Base-by-base conservation (phyloP, 1,284 basidiomycete species). In the Trametes pubescens region DNA sequence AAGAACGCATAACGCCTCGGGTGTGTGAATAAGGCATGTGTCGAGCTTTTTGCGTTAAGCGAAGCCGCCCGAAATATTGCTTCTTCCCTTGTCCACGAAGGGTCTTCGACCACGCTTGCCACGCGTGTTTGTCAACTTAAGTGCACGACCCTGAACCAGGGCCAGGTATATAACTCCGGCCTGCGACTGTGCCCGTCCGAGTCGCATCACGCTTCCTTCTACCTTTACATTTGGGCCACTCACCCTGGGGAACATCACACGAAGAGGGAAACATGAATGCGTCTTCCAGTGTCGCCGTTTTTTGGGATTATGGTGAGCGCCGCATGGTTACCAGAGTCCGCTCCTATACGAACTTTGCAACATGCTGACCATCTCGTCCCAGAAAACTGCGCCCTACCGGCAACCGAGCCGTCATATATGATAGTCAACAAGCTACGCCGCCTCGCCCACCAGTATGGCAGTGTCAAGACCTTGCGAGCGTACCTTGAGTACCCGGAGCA, bases 291-390 rank as follows among this genome's bases (percentile, higher is more conserved):
- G 84, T 86, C 35, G 85, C 83, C 40, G 79, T 89, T 24, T 89
- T 86, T 65, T 89, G 87, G 86, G 87, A 88, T 70, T 85, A 84
- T 67, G 86, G 86, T 86, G 57, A 38, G 82, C 14, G n/a, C 18
- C 11, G 1, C 10, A 44, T n/a, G n/a, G n/a, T 4, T n/a, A n/a
- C 35, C n/a, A 44, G 13, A 10, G n/a, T 13, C 26, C 32, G 38
- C 14, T 14, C 18, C 2, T 26, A 24, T 51, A 47, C 3, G 6
- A 24, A n/a, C n/a, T n/a, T 10, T 7, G n/a, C 51, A 32, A 49
- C 29, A 32, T 32, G 3, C 18, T 34, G 24, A 7, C 16, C 1
- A 49, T 38, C 38, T 21, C 22, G 26, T 10, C 37, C 37, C 65
- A 88, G 88, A 89, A 69, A 87, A 88, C 63, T 86, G 87, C 65